Evolutionary conservation across 2,329 filamentous ascomycete species (phyloP), one percentile per base, ranked within the genome.

Genomic region (Incumbomyces delicatus): DNA sequence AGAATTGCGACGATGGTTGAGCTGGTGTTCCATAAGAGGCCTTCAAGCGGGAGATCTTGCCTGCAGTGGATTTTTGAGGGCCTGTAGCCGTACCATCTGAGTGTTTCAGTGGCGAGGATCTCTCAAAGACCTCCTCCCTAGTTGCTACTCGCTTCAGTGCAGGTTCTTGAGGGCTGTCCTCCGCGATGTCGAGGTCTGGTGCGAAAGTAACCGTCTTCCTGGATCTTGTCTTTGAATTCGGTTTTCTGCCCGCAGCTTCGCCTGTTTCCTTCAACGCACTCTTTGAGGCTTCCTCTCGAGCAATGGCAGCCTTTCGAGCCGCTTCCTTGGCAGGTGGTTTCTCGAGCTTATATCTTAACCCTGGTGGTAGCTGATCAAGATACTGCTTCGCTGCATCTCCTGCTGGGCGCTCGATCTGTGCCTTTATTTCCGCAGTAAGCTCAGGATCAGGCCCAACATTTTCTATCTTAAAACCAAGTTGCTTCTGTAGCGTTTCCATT

Each of bases 201-300:
- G 87, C 82, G 64, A 95, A 95, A n/a, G 83, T 78, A 20, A 95
- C 88, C 13, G 77, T 81, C 67, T 92, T 94, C 60, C 75, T 76
- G 7, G 58, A 46, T 33, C 56, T 55, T 8, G 50, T 50, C 8
- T 27, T 27, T 27, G 22, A 27, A 8, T 17, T 48, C 43, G 3
- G 34, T 40, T 14, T 17, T 10, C 6, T 20, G 22, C 10, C 30
- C 14, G 27, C 16, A 20, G 44, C 17, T 3, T 40, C 11, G 7
- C 30, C 12, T 18, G 50, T 22, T 4, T 53, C 17, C n/a, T 44
- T 29, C 22, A 36, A n/a, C 3, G 31, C 30, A 34, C 50, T 51
- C 47, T 53, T 52, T 40, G 36, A 42, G 2, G 48, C 41, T 34
- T 53, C 45, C 16, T 50, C 46, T 41, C 48, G 42, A 14, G 49